Conservation (phyloP, 108 stramenopile genomes). For the Seminavis robusta region DNA sequence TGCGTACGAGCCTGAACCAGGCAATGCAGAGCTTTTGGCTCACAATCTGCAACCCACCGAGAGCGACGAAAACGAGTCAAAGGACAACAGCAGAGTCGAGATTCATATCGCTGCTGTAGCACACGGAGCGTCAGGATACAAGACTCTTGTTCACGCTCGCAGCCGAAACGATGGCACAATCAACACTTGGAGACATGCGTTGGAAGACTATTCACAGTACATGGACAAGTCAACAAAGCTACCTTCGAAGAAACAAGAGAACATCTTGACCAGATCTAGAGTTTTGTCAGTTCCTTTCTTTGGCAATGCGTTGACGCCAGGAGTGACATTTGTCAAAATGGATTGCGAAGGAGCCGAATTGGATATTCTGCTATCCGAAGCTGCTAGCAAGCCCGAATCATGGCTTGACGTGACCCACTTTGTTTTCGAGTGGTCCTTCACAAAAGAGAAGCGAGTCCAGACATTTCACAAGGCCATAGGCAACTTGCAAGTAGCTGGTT, state of each 20-base stretch:
- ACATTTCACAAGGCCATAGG: constrained; percentile 37
- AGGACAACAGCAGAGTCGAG: background rate
- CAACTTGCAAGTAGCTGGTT: constrained; percentile 37
- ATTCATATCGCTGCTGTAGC: constrained; percentile 23
- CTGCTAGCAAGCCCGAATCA: constrained; percentile 15
- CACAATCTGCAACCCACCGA: constrained; percentile 24
- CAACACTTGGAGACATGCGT: constrained; percentile 48
- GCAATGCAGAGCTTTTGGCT: constrained; percentile 33
- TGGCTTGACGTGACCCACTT: constrained; percentile 52
- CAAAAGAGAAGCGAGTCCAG: constrained; percentile 44
- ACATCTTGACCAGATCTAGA: constrained; percentile 20
- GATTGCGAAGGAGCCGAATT: constrained; percentile 57
- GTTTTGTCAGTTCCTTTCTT: constrained; percentile 44
- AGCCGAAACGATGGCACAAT: constrained; percentile 37
- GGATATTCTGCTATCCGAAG: constrained; percentile 38
- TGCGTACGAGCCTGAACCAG: constrained; percentile 48
- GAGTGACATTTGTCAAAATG: constrained; percentile 51
- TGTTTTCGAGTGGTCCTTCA: constrained; percentile 58
- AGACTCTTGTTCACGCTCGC: constrained; percentile 35
- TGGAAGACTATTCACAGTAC: constrained; percentile 47
- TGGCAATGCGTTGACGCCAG: constrained; percentile 27
- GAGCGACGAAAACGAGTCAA: background rate
- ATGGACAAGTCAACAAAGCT: constrained; percentile 32
- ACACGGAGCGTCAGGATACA: constrained; percentile 10
- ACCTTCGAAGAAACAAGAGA: constrained; percentile 32